Evolutionary conservation across 2,329 filamentous ascomycete species (phyloP), one percentile per base, ranked within the genome.

Genomic region (Diaporthe eres): DNA sequence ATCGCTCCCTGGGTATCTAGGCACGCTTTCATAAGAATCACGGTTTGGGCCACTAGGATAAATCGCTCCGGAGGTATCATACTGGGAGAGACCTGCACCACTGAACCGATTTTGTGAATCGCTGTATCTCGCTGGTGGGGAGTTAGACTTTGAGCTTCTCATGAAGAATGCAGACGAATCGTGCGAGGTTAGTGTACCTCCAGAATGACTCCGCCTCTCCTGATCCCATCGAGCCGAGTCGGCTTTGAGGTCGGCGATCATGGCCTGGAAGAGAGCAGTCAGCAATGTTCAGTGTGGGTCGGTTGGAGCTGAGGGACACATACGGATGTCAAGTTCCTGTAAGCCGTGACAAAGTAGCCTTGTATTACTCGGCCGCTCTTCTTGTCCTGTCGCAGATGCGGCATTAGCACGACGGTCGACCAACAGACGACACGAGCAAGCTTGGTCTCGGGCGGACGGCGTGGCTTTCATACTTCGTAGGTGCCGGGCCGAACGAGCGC

Each of bases 321-420:
- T 89, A 95, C 94, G 81, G 92, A 92, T 80, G 94, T 95, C 81
- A 95, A 85, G 82, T 95, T 94, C 78, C 94, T 90, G 85, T 95
- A 95, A 77, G 93, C 94, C 67, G 92, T 94, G 83, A 95, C 94
- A 84, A 91, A 94, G 86, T 94, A 95, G 79, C 94, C 94, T 81
- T 91, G 89, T 77, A 92, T 91, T 78, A 90, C 86, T 85, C 93
- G 89, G 79, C 89, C 87, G 74, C 80, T 87, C 81, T 91, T 90
- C 89, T 91, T 75, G 76, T 77, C 76, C 76, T 77, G 76, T 53
- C 70, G n/a, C 13, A 31, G 31, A 13, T 5, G 42, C 39, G 44
- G 51, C 34, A 37, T 77, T 61, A 75, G 70, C 70, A 75, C 28
- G 39, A 22, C 47, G n/a, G 55, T 12, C 58, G 31, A 51, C 31